Evolutionary conservation across 345 rosid species (phyloP), one percentile per base, ranked within the genome.

Genomic region (Salix koriyanagi): DNA sequence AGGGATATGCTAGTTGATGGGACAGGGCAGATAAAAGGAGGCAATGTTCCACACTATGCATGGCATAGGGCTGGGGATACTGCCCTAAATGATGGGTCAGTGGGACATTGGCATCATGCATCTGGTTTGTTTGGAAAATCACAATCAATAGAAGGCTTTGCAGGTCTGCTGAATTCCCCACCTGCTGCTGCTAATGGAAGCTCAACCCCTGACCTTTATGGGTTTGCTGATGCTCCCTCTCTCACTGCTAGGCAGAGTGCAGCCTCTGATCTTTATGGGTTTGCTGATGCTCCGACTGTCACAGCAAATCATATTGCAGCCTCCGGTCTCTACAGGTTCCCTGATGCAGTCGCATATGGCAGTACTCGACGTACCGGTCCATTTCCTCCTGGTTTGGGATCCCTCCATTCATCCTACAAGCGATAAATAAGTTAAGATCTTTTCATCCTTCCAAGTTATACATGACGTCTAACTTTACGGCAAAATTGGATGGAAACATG

Each of bases 71-170:
- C 61, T 19, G 76, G 85, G 54, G 73, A 77, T 44, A 58, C 79
- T 10, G 34, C 75, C 16, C 56, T 75, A 52, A 54, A 14, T 15
- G 79, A 81, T 65, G 81, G 85, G 66, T 70, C 84, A 16, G n/a
- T 18, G 23, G 73, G 74, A 36, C 88, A 83, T 14, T 74, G 72
- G 39, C 70, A 70, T 65, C 67, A 76, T 67, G 77, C 60, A 6
- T 66, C 76, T 10, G 72, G 76, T 25, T 72, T 78, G 72, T 58
- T 30, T 41, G 48, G 37, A 25, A 56, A 78, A 46, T 82, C 91
- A 70, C 64, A 81, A 70, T 83, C 88, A 37, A 36, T 75, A 61
- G 91, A 88, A 72, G 80, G 88, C 28, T 88, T 86, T 83, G 78
- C 71, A 8, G 88, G 86, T 86, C 76, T 84, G 73, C 79, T 72